phyloP scores from a whole-genome alignment of 2,329 filamentous ascomycete genomes.

The Colletotrichum brevisporum region DNA sequence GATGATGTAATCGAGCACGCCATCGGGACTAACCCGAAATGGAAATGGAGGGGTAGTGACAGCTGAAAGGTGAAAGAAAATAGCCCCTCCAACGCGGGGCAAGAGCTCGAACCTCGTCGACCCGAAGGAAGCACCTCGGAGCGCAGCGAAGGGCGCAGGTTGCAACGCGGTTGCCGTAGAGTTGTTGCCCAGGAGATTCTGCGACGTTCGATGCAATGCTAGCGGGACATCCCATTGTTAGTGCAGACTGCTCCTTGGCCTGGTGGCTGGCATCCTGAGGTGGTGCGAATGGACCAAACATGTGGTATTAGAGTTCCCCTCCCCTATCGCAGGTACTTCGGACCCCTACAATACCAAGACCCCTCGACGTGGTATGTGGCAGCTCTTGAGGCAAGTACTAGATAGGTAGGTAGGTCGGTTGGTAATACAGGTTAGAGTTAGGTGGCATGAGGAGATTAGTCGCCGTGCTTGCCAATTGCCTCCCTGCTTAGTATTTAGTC shows the following conservation, averaged over 20 bases:
- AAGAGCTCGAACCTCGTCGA: not conserved
- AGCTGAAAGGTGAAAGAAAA: conserved; percentile 20
- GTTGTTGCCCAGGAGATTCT: conserved; percentile 22
- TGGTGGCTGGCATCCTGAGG: too few species aligned
- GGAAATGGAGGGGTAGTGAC: conserved; percentile 38
- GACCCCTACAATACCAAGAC: conserved; percentile 20
- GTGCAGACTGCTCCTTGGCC: too few species aligned
- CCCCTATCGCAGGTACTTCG: conserved; percentile 2
- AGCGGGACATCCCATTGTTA: not conserved
- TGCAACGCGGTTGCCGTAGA: not conserved
- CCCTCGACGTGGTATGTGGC: not conserved
- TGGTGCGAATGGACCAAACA: too few species aligned
- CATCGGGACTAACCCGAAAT: conserved; percentile 29
- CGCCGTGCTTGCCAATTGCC: not conserved
- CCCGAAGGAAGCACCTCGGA: too few species aligned
- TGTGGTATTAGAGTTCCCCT: too few species aligned
- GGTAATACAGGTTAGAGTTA: not conserved
- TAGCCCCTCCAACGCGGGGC: conserved; percentile 39
- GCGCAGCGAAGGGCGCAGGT: not conserved
- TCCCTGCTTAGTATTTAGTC: conserved; percentile 27
- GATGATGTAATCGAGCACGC: conserved; percentile 42
- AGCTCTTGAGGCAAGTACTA: too few species aligned
- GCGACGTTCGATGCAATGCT: conserved; percentile 21
- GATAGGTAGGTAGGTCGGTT: too few species aligned
- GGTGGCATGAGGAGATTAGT: conserved; percentile 2